These are phyloP conservation scores for Aspergillus felis DNA, from an alignment of 2,329 filamentous ascomycete genomes.

Conservation along the genomic window DNA sequence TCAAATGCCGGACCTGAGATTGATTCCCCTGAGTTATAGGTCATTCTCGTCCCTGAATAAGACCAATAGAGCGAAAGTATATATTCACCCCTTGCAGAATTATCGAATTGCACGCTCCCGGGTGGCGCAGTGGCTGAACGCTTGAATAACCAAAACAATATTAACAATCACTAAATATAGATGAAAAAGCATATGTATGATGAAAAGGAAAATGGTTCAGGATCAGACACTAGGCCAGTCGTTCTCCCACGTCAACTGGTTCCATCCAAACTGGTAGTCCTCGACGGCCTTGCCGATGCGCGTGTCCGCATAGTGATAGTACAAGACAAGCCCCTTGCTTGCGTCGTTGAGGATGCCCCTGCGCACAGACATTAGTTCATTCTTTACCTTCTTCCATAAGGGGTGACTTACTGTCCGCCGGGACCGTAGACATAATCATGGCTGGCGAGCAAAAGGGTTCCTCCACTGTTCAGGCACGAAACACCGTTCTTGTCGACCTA, in stretches of 20 bases:
- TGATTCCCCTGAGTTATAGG: not conserved
- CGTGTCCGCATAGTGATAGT: slow-evolving; percentile 60
- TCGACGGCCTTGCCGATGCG: slow-evolving; percentile 47
- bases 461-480: slow-evolving; percentile 54
- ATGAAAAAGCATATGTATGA: not conserved
- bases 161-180: not conserved
- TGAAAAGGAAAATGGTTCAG: not conserved
- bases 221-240: slow-evolving; percentile 43
- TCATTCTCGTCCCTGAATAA: not conserved
- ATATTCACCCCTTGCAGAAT: not conserved
- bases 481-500: slow-evolving; percentile 51
- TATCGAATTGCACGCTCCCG: not conserved
- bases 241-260: slow-evolving; percentile 39
- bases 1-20: not conserved
- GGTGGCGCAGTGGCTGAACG: not conserved
- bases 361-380: slow-evolving; percentile 2
- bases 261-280: slow-evolving; percentile 48
- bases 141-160: not conserved
- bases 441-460: slow-evolving; percentile 57
- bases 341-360: slow-evolving; percentile 32
- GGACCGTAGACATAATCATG: slow-evolving; percentile 62
- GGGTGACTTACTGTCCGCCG: slow-evolving; percentile 57
- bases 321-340: slow-evolving; percentile 51
- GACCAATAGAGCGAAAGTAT: not conserved
- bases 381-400: not conserved